Conservation (phyloP, 2,329 filamentous ascomycete species). For the Paecilomyces sp. region DNA sequence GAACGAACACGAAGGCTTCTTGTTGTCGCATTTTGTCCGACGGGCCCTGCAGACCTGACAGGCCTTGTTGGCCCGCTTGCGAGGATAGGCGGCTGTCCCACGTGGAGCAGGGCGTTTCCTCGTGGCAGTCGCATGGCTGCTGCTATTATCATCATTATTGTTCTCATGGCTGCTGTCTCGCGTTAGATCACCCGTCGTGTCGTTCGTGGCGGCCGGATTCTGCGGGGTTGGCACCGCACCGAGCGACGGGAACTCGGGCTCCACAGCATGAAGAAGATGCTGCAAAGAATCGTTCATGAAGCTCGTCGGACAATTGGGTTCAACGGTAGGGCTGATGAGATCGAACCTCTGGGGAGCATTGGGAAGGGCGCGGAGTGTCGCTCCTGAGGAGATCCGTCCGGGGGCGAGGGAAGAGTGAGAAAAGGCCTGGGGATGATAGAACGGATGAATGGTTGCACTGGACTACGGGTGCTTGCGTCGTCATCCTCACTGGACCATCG, state of each 20-base stretch:
- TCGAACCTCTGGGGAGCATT: background rate
- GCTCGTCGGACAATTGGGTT: background rate
- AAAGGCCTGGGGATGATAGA: background rate
- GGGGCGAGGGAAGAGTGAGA: background rate
- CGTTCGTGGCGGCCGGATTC: background rate
- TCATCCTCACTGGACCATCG: background rate
- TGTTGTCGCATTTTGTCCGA: slow-evolving; percentile 27
- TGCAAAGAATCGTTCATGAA: slow-evolving; percentile 9
- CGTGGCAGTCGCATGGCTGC: background rate
- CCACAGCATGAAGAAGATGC: slow-evolving; percentile 7
- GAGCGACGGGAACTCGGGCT: slow-evolving; percentile 6
- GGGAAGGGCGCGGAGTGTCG: background rate
- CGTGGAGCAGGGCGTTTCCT: slow-evolving; percentile 10
- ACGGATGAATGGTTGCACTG: background rate
- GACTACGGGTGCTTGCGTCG: background rate
- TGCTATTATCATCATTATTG: background rate
- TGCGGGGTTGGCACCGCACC: slow-evolving; percentile 5
- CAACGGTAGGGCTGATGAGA: background rate
- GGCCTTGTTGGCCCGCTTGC: slow-evolving; percentile 24
- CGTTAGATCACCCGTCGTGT: background rate
- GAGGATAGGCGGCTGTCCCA: slow-evolving; percentile 17
- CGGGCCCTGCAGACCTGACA: slow-evolving; percentile 24
- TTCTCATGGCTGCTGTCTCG: background rate
- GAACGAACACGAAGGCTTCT: slow-evolving; percentile 21
- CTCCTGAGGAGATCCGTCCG: background rate